Evolutionary conservation across 306 rosid species (phyloP).

Genomic region (Luffa acutangula): DNA sequence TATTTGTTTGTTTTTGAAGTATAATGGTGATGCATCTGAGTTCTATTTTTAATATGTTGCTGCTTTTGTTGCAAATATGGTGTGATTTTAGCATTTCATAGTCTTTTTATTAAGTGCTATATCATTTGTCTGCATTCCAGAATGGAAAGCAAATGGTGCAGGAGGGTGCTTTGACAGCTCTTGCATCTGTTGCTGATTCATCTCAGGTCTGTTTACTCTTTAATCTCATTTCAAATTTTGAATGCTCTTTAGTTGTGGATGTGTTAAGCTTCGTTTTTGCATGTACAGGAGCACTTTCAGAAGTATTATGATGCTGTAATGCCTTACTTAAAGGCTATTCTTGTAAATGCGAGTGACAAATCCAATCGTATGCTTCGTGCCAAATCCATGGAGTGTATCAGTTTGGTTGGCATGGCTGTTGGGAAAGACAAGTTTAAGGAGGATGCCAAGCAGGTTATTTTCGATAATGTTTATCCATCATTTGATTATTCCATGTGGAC

Average conservation of each 20-base stretch:
- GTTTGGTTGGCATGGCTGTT: constrained; percentile 98
- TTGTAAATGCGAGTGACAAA: constrained; percentile 88
- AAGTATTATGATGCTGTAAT: constrained; percentile 92
- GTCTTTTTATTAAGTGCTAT: not conserved
- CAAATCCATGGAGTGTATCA: constrained; percentile 95
- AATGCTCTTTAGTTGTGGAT: not conserved
- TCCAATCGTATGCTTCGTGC: constrained; percentile 98
- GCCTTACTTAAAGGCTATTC: constrained; percentile 88
- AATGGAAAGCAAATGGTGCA: constrained; percentile 99
- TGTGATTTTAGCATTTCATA: not conserved
- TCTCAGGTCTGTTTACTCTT: constrained; percentile 61
- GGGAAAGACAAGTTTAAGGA: constrained; percentile 95
- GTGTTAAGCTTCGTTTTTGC: not conserved
- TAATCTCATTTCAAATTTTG: not conserved
- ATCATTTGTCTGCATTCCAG: constrained; percentile 20
- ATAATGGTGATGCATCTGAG: not conserved
- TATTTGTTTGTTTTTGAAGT: not conserved
- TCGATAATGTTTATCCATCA: not conserved
- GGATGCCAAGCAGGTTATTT: constrained; percentile 78
- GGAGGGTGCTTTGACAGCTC: constrained; percentile 97
- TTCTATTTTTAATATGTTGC: not conserved
- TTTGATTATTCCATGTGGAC: not conserved
- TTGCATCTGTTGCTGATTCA: constrained; percentile 99
- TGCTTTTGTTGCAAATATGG: not conserved
- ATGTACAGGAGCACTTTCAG: constrained; percentile 71